Conservation (phyloP, 2,329 filamentous ascomycete genomes). For the Gnomoniopsis sp. region DNA sequence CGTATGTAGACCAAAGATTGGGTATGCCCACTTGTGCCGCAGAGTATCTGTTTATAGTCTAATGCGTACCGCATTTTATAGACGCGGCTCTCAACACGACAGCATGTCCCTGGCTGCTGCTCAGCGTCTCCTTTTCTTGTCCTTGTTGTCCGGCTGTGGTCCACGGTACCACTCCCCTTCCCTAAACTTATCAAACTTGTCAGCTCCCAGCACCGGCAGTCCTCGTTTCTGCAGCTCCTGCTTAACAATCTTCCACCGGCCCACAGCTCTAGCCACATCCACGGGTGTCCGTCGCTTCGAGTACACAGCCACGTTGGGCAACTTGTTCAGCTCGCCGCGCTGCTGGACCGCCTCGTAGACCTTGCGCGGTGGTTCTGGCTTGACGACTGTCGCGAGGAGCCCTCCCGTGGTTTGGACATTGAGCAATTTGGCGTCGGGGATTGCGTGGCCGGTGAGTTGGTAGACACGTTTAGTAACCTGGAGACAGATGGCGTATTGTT, state of each 20-base stretch:
- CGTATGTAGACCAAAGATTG: too few relatives aligned
- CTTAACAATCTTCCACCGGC: slow-evolving; percentile 36
- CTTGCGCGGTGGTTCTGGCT: slow-evolving; percentile 55
- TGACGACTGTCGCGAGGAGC: slow-evolving; percentile 52
- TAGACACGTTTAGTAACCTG: slow-evolving; percentile 79
- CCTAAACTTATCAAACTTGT: slow-evolving; percentile 25
- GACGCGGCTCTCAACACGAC: background rate
- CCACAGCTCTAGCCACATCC: slow-evolving; percentile 32
- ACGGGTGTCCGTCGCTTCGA: slow-evolving; percentile 63
- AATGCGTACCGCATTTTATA: background rate
- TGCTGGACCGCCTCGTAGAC: slow-evolving; percentile 58
- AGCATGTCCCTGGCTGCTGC: background rate
- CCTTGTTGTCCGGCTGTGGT: slow-evolving; percentile 8
- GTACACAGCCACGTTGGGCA: slow-evolving; percentile 71
- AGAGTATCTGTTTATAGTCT: too few relatives aligned
- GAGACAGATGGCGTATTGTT: background rate
- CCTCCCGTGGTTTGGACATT: slow-evolving; percentile 50
- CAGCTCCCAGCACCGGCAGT: slow-evolving; percentile 30
- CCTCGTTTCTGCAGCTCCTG: slow-evolving; percentile 30
- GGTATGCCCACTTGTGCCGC: too few relatives aligned
- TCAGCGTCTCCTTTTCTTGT: slow-evolving; percentile 12
- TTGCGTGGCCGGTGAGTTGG: slow-evolving; percentile 73
- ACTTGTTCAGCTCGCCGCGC: slow-evolving; percentile 41
- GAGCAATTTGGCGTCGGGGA: slow-evolving; percentile 68
- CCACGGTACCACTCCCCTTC: slow-evolving; percentile 27